Base-by-base conservation (phyloP, 2,329 filamentous ascomycete genomes). In the Basipetospora chlamydospora region DNA sequence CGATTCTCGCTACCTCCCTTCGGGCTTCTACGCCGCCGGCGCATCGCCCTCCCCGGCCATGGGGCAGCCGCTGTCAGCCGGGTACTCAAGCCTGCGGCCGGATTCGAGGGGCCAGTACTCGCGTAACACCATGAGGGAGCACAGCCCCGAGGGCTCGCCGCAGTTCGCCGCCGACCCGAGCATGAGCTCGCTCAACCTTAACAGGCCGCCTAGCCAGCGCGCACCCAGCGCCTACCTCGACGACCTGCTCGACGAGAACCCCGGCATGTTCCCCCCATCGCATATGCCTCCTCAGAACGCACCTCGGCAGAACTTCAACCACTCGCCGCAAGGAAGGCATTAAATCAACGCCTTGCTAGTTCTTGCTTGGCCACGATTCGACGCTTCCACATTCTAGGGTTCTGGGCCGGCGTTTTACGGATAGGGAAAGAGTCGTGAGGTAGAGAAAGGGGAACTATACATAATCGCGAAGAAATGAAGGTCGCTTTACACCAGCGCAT, bases 211-310 rank as follows among this genome's bases (percentile, higher is more conserved):
- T 11, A 78, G 74, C 37, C 75, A 76, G 39, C 68, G 87, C 39
- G 80, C 86, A 12, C 88, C 88, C 0, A 93, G 84, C 54, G 83
- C 85, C 13, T 94, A 86, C 53, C 64, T 96, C 26, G 87, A 96
- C 41, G 86, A 95, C 54, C 58, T 96, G 34, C 79, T 95, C 42
- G 84, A 86, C 49, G 82, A 81, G 43, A 78, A 86, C 49, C 63
- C 66, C 5, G 60, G 60, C 26, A 54, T 59, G 44, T 60, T 72
- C 37, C 67, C 68, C 9, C 62, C 66, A 11, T 50, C 49, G 29
- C 46, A 58, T 4, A 59, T 59, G 54, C 54, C 55, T 6, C 50
- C 45, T 6, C 42, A 32, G 22, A 43, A 41, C 29, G 40, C 45
- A 38, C 46, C 46, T 35, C 46, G 45, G 26, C 48, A 48, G 13